These are phyloP conservation scores for Neoboletus subvelutipes DNA, from an alignment of 768 basidiomycete species.

Conservation along the genomic window DNA sequence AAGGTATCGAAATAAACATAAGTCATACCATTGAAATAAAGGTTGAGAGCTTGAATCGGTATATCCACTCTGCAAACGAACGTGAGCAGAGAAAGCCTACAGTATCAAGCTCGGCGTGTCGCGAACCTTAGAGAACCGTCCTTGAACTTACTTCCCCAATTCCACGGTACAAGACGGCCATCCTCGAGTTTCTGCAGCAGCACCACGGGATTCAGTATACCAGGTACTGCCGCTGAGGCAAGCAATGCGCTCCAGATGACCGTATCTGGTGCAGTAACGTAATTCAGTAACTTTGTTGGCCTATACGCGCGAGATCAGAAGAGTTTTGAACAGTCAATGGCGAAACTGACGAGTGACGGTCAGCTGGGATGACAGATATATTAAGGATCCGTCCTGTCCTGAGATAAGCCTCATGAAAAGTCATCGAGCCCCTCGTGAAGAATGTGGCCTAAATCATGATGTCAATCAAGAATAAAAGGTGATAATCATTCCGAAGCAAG, in stretches of 20 bases:
- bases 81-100: background rate
- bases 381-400: constrained; percentile 92
- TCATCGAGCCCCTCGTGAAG: constrained; percentile 91
- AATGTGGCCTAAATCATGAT: constrained; percentile 60
- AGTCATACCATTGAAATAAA: constrained; percentile 78
- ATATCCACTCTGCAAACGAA: constrained; percentile 76
- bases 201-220: constrained; percentile 93
- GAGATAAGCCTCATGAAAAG: constrained; percentile 93
- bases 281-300: constrained; percentile 94
- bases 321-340: background rate
- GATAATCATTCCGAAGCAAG: constrained; percentile 6
- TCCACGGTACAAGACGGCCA: constrained; percentile 85
- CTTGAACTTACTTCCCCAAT: constrained; percentile 92
- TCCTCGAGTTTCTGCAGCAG: constrained; percentile 88
- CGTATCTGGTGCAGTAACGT: constrained; percentile 93
- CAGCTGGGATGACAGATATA: constrained; percentile 88
- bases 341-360: constrained; percentile 72
- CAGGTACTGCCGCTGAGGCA: constrained; percentile 93
- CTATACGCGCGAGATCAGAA: constrained; percentile 37
- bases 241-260: constrained; percentile 79
- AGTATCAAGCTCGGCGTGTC: background rate
- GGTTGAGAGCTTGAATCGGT: constrained; percentile 81
- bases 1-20: background rate
- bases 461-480: background rate
- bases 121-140: constrained; percentile 83